A percentile compares a stretch with the other conserved stretches of the same genome.
Evolutionary conservation across 1,284 basidiomycete species (phyloP).

Genomic region (Tilletiaria anomala): DNA sequence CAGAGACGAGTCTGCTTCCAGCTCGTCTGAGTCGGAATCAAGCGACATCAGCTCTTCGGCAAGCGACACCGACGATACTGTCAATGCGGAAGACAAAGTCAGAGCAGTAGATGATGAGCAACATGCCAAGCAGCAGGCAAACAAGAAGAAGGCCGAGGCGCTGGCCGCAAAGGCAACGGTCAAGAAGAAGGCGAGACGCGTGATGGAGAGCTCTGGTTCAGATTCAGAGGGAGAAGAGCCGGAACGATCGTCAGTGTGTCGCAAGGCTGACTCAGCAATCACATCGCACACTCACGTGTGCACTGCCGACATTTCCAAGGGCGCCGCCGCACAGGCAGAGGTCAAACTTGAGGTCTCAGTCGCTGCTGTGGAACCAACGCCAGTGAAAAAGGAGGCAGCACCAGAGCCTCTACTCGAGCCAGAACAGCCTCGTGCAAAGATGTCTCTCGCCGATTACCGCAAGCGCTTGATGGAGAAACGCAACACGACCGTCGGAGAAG

Average conservation of each 20-base stretch:
- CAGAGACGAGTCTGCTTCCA: neutral
- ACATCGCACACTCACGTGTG: too few species aligned
- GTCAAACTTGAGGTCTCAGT: too few species aligned
- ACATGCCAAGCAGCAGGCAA: neutral
- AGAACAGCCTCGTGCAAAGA: constrained; percentile 22
- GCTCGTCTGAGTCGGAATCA: neutral
- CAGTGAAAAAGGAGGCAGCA: too few species aligned
- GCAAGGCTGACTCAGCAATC: neutral
- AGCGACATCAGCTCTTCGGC: neutral
- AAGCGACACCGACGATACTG: neutral
- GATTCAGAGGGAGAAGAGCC: neutral
- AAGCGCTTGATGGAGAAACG: constrained; percentile 25
- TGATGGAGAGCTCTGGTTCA: too few species aligned
- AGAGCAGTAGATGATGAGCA: neutral
- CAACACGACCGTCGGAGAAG: too few species aligned
- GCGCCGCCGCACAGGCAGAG: too few species aligned
- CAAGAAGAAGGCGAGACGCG: neutral
- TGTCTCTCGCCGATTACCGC: constrained; percentile 37
- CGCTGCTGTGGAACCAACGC: too few species aligned
- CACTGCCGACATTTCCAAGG: too few species aligned
- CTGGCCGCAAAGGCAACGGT: too few species aligned
- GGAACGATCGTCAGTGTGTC: too few species aligned
- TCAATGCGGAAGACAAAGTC: neutral
- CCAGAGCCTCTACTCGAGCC: constrained; percentile 5
- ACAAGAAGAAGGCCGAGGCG: neutral